Evolutionary conservation across 176 grass and related monocot genomes (phyloP).

Genomic region (Ampelocalamus luodianensis): DNA sequence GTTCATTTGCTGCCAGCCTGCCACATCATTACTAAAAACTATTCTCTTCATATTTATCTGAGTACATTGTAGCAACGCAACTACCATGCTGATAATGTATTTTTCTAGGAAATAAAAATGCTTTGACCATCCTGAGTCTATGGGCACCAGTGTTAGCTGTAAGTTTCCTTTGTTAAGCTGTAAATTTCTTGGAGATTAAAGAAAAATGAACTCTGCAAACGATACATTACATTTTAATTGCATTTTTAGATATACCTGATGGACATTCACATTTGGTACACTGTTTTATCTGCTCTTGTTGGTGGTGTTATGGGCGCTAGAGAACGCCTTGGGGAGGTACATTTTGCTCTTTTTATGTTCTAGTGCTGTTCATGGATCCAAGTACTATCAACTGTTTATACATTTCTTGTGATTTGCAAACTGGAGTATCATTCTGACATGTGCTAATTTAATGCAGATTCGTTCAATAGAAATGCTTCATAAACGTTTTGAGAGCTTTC

Average conservation of each 20-base stretch:
- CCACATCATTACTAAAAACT: not conserved
- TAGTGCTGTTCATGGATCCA: conserved; percentile 18
- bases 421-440: conserved; percentile 16
- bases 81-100: conserved; percentile 28
- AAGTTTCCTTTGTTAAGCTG: conserved; percentile 47
- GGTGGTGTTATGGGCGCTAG: conserved; percentile 93
- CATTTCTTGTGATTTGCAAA: conserved; percentile 29
- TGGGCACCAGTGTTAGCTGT: conserved; percentile 95
- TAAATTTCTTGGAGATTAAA: conserved; percentile 27
- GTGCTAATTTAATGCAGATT: conserved; percentile 66
- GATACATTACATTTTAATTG: conserved; percentile 33
- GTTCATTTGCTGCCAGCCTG: not conserved
- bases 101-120: conserved; percentile 91
- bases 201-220: conserved; percentile 4
- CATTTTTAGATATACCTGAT: conserved; percentile 84
- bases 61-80: conserved; percentile 17
- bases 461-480: conserved; percentile 96
- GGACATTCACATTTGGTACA: conserved; percentile 99
- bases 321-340: conserved; percentile 93
- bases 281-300: conserved; percentile 81
- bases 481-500: conserved; percentile 99
- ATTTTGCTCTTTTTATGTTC: conserved; percentile 16
- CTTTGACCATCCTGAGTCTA: conserved; percentile 85
- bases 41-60: conserved; percentile 24
- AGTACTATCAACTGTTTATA: conserved; percentile 22